Evolutionary conservation across 106 monocot genomes (phyloP).

Genomic region (Dendrobium nobile): DNA sequence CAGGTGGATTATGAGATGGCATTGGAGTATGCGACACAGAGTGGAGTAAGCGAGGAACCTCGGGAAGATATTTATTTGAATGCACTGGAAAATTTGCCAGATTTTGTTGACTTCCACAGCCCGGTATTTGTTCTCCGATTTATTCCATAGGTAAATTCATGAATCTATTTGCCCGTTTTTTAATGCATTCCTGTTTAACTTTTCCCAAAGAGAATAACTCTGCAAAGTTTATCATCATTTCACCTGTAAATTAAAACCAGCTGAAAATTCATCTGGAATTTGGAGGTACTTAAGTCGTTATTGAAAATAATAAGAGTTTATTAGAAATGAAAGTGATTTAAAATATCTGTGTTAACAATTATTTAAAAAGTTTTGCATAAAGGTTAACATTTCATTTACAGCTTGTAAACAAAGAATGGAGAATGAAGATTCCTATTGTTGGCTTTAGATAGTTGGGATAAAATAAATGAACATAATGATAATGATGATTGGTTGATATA

Average conservation of each 20-base stretch:
- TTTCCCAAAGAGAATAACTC: not conserved
- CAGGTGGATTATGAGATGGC: slow-evolving; percentile 85
- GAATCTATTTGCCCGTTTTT: not conserved
- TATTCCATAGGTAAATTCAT: slow-evolving; percentile 19
- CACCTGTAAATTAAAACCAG: not conserved
- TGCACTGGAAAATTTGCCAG: slow-evolving; percentile 32
- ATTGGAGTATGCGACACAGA: slow-evolving; percentile 64
- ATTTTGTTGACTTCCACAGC: slow-evolving; percentile 43
- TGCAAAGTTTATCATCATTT: not conserved
- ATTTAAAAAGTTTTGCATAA: no score
- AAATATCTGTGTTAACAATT: no score
- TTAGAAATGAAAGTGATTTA: no score
- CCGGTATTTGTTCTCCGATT: slow-evolving; percentile 55
- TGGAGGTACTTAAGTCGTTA: not conserved
- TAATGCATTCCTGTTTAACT: not conserved
- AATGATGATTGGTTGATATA: no score
- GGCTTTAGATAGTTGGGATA: no score
- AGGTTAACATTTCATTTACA: no score
- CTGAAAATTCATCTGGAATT: not conserved
- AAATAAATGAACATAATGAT: no score
- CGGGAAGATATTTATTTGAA: slow-evolving; percentile 59
- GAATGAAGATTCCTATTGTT: no score
- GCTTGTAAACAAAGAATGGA: no score
- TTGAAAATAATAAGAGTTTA: not conserved
- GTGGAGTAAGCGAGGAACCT: slow-evolving; percentile 67